A percentile compares a stretch with the other conserved stretches of the same genome.
These are phyloP conservation scores for Nakazawaea ambrosiae DNA, from an alignment of 805 yeast species.

Conservation along the genomic window DNA sequence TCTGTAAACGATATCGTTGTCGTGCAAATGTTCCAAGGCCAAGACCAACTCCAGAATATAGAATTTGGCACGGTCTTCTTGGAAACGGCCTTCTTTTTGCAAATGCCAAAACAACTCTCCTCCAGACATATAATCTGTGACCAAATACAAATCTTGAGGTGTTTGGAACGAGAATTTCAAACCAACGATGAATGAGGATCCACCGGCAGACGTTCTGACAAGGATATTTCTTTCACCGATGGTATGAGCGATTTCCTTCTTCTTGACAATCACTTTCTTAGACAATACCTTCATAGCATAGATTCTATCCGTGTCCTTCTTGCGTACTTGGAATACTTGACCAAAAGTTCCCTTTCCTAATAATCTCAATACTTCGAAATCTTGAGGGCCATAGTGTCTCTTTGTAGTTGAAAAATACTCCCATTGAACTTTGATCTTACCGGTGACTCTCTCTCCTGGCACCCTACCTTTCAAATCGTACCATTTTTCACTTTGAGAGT, in stretches of 20 bases:
- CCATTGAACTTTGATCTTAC: constrained; percentile 71
- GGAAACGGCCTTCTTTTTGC: constrained; percentile 92
- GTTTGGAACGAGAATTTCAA: constrained; percentile 96
- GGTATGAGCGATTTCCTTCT: constrained; percentile 97
- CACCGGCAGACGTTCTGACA: constrained; percentile 85
- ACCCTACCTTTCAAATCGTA: constrained; percentile 64
- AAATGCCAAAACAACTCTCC: constrained; percentile 96
- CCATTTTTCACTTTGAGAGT: constrained; percentile 59
- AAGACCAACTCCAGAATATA: constrained; percentile 93
- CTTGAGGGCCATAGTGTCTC: constrained; percentile 85
- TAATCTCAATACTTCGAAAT: constrained; percentile 84
- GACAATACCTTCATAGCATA: constrained; percentile 97
- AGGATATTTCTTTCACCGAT: constrained; percentile 94
- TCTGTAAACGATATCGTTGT: constrained; percentile 92
- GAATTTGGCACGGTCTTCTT: constrained; percentile 91
- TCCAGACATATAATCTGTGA: constrained; percentile 97
- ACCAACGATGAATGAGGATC: constrained; percentile 88
- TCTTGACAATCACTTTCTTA: constrained; percentile 90
- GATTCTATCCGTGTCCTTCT: constrained; percentile 81
- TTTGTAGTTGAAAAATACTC: constrained; percentile 63
- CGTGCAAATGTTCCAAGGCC: constrained; percentile 91
- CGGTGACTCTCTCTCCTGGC: constrained; percentile 68
- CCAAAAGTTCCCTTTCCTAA: constrained; percentile 98
- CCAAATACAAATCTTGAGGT: constrained; percentile 83
- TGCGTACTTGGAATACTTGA: constrained; percentile 92